phyloP scores from a whole-genome alignment of 2,329 filamentous ascomycete species.

The Paecilomyces fulvus region DNA sequence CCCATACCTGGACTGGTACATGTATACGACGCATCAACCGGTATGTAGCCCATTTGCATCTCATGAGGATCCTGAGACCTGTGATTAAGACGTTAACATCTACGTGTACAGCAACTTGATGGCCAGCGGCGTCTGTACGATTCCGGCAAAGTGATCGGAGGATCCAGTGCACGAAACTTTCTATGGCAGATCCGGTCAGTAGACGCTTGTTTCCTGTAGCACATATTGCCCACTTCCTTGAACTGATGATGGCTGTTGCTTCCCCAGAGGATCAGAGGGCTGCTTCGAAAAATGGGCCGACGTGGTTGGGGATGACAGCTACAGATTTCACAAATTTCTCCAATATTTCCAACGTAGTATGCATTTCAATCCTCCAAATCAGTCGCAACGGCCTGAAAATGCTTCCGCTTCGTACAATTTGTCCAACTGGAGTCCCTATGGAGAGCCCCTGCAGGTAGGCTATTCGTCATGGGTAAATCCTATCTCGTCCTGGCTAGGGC shows the following conservation, averaged over 20 bases:
- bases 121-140: not conserved
- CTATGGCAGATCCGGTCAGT: not conserved
- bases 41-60: not conserved
- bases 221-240: not conserved
- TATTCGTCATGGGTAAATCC: conserved; percentile 33
- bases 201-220: not conserved
- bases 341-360: conserved; percentile 42
- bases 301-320: not conserved
- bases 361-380: conserved; percentile 8
- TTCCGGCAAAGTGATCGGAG: not conserved
- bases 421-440: conserved; percentile 34
- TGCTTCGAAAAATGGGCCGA: conserved; percentile 2
- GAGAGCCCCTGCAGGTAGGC: conserved; percentile 44
- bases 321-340: not conserved
- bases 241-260: not conserved
- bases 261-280: not conserved
- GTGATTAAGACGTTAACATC: not conserved
- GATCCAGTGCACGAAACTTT: not conserved
- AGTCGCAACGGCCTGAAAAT: not conserved
- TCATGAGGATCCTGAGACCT: not conserved
- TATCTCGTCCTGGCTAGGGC: conserved; percentile 29
- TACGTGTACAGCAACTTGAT: not conserved
- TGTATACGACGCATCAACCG: not conserved
- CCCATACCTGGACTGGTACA: conserved; percentile 1
- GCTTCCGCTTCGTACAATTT: not conserved